Conservation (phyloP, 495 filamentous ascomycete genomes). For the Bacidia rubella region DNA sequence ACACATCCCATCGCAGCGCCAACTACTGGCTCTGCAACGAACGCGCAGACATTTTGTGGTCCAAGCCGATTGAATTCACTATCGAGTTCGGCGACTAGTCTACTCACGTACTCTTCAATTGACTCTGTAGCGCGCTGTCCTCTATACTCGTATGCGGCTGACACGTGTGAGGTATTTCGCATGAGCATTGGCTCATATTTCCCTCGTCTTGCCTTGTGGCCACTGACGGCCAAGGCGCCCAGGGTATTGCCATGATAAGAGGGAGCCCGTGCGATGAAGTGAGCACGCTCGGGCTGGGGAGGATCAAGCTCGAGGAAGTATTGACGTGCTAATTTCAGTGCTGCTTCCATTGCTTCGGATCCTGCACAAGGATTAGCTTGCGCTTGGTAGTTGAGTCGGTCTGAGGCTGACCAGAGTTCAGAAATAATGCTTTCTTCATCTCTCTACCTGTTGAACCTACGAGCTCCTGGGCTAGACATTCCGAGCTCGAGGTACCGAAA, state of each 20-base stretch:
- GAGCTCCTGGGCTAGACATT: conserved; percentile 32
- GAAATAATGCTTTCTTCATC: conserved; percentile 32
- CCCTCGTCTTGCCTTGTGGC: conserved; percentile 47
- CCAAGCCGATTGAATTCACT: conserved; percentile 47
- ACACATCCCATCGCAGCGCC: conserved; percentile 50
- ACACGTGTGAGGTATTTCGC: conserved; percentile 47
- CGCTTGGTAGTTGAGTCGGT: background rate
- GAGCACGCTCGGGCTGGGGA: conserved; percentile 30
- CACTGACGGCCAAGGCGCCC: conserved; percentile 48
- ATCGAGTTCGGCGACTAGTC: conserved; percentile 56
- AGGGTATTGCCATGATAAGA: conserved; percentile 71
- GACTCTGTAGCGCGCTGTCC: conserved; percentile 32
- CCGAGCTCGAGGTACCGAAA: conserved; percentile 34
- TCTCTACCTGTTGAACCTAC: conserved; percentile 26
- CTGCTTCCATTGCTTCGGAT: conserved; percentile 58
- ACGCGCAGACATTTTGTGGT: conserved; percentile 33
- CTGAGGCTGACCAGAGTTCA: conserved; percentile 19
- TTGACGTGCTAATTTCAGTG: conserved; percentile 51
- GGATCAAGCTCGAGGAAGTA: conserved; percentile 42
- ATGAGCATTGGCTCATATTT: conserved; percentile 54
- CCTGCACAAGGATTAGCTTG: conserved; percentile 20
- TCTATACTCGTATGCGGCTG: conserved; percentile 54
- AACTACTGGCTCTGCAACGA: conserved; percentile 56
- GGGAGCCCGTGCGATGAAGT: conserved; percentile 53
- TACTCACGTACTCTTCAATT: conserved; percentile 37